Evolutionary conservation across 768 basidiomycete species (phyloP).

Genomic region (Russula sp.): DNA sequence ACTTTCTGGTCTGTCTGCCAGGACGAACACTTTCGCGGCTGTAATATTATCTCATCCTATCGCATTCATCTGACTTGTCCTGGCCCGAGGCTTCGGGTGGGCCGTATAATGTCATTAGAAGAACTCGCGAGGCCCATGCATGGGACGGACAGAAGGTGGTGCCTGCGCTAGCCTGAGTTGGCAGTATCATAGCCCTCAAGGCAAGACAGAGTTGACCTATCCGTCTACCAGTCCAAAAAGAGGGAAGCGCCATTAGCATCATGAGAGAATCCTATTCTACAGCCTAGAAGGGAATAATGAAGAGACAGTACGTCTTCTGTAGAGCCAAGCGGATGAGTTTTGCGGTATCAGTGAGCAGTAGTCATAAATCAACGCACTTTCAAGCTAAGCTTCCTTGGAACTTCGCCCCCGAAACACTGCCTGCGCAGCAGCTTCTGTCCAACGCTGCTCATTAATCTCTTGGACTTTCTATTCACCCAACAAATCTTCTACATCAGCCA

Average conservation of each 20-base stretch:
- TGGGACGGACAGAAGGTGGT: too few species aligned
- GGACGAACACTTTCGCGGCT: too few species aligned
- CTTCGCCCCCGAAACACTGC: constrained; percentile 8
- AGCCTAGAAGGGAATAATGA: not conserved
- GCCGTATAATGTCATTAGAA: too few species aligned
- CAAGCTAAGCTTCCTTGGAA: not conserved
- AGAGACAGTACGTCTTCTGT: not conserved
- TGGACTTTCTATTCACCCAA: constrained; percentile 10
- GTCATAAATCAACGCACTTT: not conserved
- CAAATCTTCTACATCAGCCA: not conserved
- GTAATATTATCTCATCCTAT: too few species aligned
- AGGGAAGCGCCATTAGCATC: not conserved
- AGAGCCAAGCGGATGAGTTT: not conserved
- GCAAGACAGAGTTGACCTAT: too few species aligned
- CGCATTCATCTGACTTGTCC: too few species aligned
- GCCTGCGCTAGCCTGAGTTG: too few species aligned
- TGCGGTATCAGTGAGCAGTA: not conserved
- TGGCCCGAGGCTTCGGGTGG: too few species aligned
- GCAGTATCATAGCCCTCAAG: too few species aligned
- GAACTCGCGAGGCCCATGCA: too few species aligned
- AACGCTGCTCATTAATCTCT: constrained; percentile 16
- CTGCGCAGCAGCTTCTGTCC: constrained; percentile 17
- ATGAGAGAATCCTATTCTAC: not conserved
- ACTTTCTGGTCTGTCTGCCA: too few species aligned
- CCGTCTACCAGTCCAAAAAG: not conserved